Evolutionary conservation across 1,139 yeast genomes (phyloP), one percentile per base, ranked within the genome.

Genomic region (Debaryomyces sp.): DNA sequence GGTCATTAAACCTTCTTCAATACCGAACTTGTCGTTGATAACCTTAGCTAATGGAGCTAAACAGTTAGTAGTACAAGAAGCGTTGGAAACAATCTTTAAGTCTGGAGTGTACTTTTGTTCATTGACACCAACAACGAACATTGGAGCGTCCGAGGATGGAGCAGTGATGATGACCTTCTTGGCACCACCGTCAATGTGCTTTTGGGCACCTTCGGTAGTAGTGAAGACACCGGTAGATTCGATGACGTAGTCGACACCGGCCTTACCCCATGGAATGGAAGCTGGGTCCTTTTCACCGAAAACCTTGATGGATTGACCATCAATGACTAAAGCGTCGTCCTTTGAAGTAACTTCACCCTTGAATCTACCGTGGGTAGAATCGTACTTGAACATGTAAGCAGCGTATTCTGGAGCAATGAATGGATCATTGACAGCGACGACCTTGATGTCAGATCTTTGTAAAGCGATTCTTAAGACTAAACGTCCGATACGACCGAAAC

Each of bases 211-310:
- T 58, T 80, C 94, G 58, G 72, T 63, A 59, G 80, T 81, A 80
- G 91, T 87, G 87, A 87, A 87, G 65, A 87, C 91, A 81, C 95
- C 95, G 62, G 95, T 88, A 71, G 95, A 87, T 78, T 87, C 95
- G 61, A 87, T 85, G 63, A 88, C 90, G 78, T 73, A 85, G 68
- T 85, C 90, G 59, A 87, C 92, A 67, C 87, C 88, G 54, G 71
- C 67, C 70, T 80, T 77, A 63, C 90, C 91, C 96, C 96, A 87
- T 70, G 94, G 94, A 67, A 88, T 87, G 63, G 76, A 60, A 54
- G 86, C 77, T 63, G 95, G 95, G 80, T 87, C 92, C 68, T 81
- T 77, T 78, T 85, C 92, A 67, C 84, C 86, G 81, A 77, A 84
- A 65, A 86, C 85, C 67, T 73, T 73, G 75, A 87, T 82, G 68